phyloP scores from a whole-genome alignment of 2,329 filamentous ascomycete species.

The Alternaria novae-zelandiae region DNA sequence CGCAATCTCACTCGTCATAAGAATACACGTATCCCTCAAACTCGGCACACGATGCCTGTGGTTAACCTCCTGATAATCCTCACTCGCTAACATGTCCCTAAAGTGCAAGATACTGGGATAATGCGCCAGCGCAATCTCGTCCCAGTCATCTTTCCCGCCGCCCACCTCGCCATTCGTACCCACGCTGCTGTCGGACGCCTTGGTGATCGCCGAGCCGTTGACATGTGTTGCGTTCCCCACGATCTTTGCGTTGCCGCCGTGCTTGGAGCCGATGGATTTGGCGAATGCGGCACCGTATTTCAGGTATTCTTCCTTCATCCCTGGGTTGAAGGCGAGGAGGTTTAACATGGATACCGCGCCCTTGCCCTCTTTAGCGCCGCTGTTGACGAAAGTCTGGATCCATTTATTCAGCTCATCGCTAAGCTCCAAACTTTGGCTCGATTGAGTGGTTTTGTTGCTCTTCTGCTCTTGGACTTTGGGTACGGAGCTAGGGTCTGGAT shows the following conservation, averaged over 20 bases:
- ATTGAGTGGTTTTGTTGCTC: slow-evolving; percentile 21
- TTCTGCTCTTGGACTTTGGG: slow-evolving; percentile 45
- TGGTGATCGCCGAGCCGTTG: slow-evolving; percentile 4
- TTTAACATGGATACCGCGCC: slow-evolving; percentile 69
- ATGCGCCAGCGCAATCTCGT: slow-evolving; percentile 69
- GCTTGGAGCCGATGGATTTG: slow-evolving; percentile 56
- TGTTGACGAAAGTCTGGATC: slow-evolving; percentile 50
- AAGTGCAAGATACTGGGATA: slow-evolving; percentile 69
- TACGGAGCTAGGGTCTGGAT: slow-evolving; percentile 43
- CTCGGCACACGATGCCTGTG: slow-evolving; percentile 58
- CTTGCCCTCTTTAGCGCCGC: slow-evolving; percentile 28
- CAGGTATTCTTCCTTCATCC: slow-evolving; percentile 61
- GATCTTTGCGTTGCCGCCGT: slow-evolving; percentile 67
- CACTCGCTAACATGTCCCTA: slow-evolving; percentile 64
- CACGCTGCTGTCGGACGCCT: slow-evolving; percentile 17
- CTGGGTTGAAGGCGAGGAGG: slow-evolving; percentile 63
- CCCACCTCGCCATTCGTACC: slow-evolving; percentile 4
- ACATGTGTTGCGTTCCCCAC: slow-evolving; percentile 62
- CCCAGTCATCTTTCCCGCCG: slow-evolving; percentile 54
- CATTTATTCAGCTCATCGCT: slow-evolving; percentile 59
- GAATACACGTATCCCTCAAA: slow-evolving; percentile 60
- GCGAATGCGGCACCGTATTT: slow-evolving; percentile 64
- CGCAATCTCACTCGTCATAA: slow-evolving; percentile 61
- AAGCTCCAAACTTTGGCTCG: slow-evolving; percentile 56
- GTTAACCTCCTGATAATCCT: slow-evolving; percentile 67